A percentile compares a stretch with the other conserved stretches of the same genome.
Evolutionary conservation across 2,329 filamentous ascomycete genomes (phyloP).

Genomic region (Dothistroma pini): DNA sequence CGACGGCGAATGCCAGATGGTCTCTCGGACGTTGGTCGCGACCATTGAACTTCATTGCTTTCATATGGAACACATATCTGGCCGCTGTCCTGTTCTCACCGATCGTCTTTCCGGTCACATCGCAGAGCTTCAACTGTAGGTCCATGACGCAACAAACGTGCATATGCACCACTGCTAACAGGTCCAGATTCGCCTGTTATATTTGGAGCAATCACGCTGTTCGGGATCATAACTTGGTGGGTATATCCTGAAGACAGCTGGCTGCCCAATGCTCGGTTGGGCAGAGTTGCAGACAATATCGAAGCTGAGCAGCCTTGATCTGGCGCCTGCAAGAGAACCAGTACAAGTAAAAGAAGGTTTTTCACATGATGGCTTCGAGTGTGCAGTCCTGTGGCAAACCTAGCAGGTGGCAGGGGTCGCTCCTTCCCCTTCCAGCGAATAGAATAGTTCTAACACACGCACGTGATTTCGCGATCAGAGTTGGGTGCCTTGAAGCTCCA

Average conservation of each 20-base stretch:
- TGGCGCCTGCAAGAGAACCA: background rate
- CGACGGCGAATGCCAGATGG: conserved; percentile 33
- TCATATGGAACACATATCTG: conserved; percentile 40
- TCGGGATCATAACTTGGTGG: conserved; percentile 36
- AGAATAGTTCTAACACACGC: background rate
- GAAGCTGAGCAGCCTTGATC: background rate
- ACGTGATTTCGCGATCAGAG: background rate
- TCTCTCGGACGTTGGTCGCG: conserved; percentile 37
- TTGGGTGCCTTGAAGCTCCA: background rate
- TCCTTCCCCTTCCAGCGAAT: background rate
- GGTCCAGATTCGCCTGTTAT: conserved; percentile 34
- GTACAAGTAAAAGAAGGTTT: background rate
- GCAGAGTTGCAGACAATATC: conserved; percentile 8
- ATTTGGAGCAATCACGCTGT: conserved; percentile 39
- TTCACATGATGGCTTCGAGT: background rate
- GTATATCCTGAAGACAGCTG: conserved; percentile 38
- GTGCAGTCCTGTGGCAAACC: background rate
- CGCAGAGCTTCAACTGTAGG: conserved; percentile 35
- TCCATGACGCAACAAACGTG: background rate
- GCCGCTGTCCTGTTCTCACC: conserved; percentile 40
- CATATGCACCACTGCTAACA: background rate
- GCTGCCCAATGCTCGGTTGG: conserved; percentile 28
- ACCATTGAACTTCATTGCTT: conserved; percentile 36
- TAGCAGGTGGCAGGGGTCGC: background rate
- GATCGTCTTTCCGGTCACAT: conserved; percentile 36